Evolutionary conservation across 305 asterid genomes (phyloP).

Genomic region (Andrographis paniculata): DNA sequence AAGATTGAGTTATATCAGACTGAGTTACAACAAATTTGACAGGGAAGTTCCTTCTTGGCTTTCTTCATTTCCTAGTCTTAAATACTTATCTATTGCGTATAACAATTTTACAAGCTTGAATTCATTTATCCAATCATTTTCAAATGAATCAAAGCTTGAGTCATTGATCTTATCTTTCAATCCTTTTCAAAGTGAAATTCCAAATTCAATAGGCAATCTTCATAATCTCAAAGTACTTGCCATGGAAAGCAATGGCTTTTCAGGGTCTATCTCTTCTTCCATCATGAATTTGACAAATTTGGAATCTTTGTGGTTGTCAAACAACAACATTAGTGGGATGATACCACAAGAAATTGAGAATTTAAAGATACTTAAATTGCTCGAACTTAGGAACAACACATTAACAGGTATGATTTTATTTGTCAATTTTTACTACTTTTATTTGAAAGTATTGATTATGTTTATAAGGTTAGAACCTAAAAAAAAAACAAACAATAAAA

Average conservation of each 20-base stretch:
- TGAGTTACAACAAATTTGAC: conserved; percentile 8
- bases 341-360: neutral
- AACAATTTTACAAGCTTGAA: neutral
- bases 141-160: conserved; percentile 8
- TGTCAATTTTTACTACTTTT: neutral
- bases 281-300: neutral
- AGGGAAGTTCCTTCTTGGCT: conserved; percentile 24
- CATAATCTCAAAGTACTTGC: neutral
- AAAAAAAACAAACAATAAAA: too few relatives aligned
- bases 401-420: neutral
- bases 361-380: neutral
- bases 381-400: neutral
- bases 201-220: conserved; percentile 19
- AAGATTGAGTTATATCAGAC: conserved; percentile 3
- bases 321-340: neutral
- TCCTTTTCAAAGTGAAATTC: conserved; percentile 10
- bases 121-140: conserved; percentile 17
- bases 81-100: neutral
- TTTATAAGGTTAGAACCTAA: too few relatives aligned
- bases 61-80: conserved; percentile 17
- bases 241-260: neutral
- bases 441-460: too few relatives aligned
- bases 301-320: neutral
- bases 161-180: neutral
- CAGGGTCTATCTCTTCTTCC: neutral